Evolutionary conservation across 257 asterid genomes (phyloP).

Genomic region (Salvia miltiorrhiza): DNA sequence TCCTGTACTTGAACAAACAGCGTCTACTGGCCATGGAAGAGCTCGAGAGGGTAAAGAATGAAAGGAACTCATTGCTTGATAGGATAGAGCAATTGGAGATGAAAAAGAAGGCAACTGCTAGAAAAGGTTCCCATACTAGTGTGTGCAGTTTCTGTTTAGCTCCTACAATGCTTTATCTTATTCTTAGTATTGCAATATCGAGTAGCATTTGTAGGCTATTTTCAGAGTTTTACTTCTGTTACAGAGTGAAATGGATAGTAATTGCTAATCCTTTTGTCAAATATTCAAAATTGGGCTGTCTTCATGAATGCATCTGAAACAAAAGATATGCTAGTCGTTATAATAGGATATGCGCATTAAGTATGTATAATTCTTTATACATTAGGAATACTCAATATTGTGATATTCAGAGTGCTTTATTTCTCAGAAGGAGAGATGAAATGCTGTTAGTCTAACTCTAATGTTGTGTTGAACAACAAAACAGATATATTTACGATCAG

Average conservation of each 20-base stretch:
- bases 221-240: not conserved
- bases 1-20: slow-evolving; percentile 60
- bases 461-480: slow-evolving; percentile 15
- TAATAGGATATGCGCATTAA: not conserved
- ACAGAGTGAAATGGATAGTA: not conserved
- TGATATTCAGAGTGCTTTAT: not conserved
- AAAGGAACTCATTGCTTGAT: slow-evolving; percentile 46
- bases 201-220: not conserved
- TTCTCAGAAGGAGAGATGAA: not conserved
- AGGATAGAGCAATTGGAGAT: slow-evolving; percentile 51
- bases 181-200: not conserved
- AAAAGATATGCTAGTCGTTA: not conserved
- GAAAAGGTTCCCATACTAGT: slow-evolving; percentile 41
- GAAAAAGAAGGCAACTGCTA: slow-evolving; percentile 25
- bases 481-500: slow-evolving; percentile 50
- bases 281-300: not conserved
- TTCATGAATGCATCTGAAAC: not conserved
- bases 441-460: not conserved
- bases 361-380: not conserved
- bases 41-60: slow-evolving; percentile 57
- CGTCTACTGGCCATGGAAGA: slow-evolving; percentile 72
- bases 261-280: not conserved
- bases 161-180: slow-evolving; percentile 4
- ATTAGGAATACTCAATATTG: not conserved
- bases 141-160: slow-evolving; percentile 17